These are phyloP conservation scores for Pyrus communis DNA, from an alignment of 306 rosid species.

Conservation along the genomic window DNA sequence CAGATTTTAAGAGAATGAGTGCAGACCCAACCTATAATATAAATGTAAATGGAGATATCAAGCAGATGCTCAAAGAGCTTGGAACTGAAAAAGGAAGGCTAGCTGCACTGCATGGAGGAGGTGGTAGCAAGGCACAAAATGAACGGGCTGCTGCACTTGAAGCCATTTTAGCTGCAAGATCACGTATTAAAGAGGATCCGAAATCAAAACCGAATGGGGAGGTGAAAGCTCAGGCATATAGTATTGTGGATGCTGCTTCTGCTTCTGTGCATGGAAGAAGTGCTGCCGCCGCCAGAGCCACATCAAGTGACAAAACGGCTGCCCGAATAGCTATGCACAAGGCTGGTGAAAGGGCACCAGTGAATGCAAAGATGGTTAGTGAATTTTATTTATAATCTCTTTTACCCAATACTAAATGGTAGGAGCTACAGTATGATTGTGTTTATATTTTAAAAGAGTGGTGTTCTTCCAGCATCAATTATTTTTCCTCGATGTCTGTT, in stretches of 20 bases:
- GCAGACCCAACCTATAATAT: constrained; percentile 76
- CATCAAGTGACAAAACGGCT: constrained; percentile 85
- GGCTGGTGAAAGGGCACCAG: constrained; percentile 91
- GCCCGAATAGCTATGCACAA: constrained; percentile 92
- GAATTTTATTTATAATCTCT: neutral
- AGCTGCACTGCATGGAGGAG: constrained; percentile 94
- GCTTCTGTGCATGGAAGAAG: constrained; percentile 99
- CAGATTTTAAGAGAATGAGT: constrained; percentile 65
- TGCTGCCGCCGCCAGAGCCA: constrained; percentile 92
- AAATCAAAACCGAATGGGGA: constrained; percentile 49
- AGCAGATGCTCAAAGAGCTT: constrained; percentile 86
- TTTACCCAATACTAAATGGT: neutral
- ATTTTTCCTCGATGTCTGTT: neutral
- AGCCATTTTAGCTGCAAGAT: constrained; percentile 81
- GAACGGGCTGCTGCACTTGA: constrained; percentile 95
- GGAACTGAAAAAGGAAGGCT: constrained; percentile 93
- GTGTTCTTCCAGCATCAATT: neutral
- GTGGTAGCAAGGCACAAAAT: constrained; percentile 95
- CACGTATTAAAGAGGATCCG: constrained; percentile 65
- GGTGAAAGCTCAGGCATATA: constrained; percentile 50
- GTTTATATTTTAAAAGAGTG: neutral
- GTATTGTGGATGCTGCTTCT: constrained; percentile 98
- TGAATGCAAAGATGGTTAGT: constrained; percentile 89
- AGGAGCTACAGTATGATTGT: neutral
- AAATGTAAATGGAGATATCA: constrained; percentile 82